Percentiles rank a stretch among this genome's conserved stretches.
phyloP scores from a whole-genome alignment of 2,329 filamentous ascomycete genomes.

The Ramichloridium luteum region DNA sequence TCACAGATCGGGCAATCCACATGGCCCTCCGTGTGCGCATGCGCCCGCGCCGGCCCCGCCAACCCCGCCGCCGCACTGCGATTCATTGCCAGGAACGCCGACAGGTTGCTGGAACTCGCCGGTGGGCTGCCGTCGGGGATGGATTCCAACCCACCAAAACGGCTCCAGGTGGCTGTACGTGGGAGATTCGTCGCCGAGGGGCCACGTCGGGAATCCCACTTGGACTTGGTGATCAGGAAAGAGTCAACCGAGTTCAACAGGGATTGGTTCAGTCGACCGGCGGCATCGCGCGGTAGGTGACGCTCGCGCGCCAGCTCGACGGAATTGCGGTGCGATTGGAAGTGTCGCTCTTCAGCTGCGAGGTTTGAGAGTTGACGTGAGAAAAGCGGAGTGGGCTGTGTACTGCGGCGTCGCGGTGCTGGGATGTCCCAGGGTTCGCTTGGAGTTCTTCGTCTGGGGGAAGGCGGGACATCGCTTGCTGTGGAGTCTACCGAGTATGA shows the following conservation, averaged over 20 bases:
- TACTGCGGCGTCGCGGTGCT: slow-evolving; percentile 6
- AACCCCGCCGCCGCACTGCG: neutral
- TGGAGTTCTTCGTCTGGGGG: slow-evolving; percentile 1
- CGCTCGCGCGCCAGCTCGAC: slow-evolving; percentile 18
- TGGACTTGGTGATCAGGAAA: slow-evolving; percentile 17
- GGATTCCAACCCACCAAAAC: slow-evolving; percentile 17
- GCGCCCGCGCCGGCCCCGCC: slow-evolving; percentile 6
- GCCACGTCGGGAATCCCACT: no score
- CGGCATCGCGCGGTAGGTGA: slow-evolving; percentile 10
- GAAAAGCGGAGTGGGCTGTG: slow-evolving; percentile 7
- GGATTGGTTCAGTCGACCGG: slow-evolving; percentile 11
- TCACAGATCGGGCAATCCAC: slow-evolving; percentile 17
- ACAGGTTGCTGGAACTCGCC: slow-evolving; percentile 4
- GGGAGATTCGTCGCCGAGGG: no score
- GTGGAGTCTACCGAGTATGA: slow-evolving; percentile 5
- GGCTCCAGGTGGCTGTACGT: slow-evolving; percentile 5
- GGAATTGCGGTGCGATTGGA: slow-evolving; percentile 20
- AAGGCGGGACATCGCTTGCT: slow-evolving; percentile 5
- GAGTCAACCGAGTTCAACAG: slow-evolving; percentile 19
- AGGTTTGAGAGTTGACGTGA: slow-evolving; percentile 13
- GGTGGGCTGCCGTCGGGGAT: slow-evolving; percentile 23
- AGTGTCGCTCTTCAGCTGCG: slow-evolving; percentile 13
- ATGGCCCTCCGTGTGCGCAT: slow-evolving; percentile 15
- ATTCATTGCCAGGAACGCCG: neutral
- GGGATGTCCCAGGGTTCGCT: slow-evolving; percentile 1